These are phyloP conservation scores for Globisporangium echinulatum DNA, from an alignment of 352 stramenopile genomes.

Conservation along the genomic window DNA sequence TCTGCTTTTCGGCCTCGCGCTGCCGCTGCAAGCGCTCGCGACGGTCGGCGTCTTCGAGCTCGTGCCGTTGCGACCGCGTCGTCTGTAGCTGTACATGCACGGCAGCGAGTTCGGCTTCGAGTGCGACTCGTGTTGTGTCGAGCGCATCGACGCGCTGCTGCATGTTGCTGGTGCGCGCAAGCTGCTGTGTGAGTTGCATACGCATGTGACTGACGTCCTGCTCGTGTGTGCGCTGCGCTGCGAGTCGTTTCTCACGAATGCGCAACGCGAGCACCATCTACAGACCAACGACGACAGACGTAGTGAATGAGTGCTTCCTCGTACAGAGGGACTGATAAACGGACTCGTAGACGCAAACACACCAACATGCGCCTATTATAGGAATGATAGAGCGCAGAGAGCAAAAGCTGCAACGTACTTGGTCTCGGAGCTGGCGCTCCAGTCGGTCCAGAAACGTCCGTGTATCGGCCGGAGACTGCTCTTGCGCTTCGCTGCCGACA, in stretches of 20 bases:
- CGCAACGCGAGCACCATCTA: constrained; percentile 37
- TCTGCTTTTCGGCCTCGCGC: constrained; percentile 37
- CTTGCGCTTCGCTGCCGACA: not conserved
- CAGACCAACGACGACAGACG: not conserved
- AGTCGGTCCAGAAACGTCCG: not conserved
- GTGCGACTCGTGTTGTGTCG: constrained; percentile 18
- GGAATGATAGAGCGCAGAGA: no score
- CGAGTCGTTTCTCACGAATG: constrained; percentile 22
- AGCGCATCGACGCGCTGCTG: constrained; percentile 20
- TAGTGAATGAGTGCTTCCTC: not conserved
- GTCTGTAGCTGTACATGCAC: constrained; percentile 18
- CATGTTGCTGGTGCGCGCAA: constrained; percentile 11
- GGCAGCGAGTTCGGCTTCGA: constrained; percentile 28
- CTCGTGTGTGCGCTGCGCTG: constrained; percentile 23
- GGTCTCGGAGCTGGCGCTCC: constrained; percentile 3
- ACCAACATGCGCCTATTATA: no score
- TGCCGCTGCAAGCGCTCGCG: constrained; percentile 36
- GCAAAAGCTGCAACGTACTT: not conserved
- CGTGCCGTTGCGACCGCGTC: constrained; percentile 23
- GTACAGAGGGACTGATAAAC: not conserved
- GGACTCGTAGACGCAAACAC: no score
- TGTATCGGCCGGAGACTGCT: not conserved
- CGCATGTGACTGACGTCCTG: constrained; percentile 18
- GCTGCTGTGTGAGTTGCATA: constrained; percentile 13
- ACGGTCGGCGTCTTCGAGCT: constrained; percentile 38